phyloP scores from a whole-genome alignment of 1,139 yeast species.

The Geotrichum citri-aurantii region DNA sequence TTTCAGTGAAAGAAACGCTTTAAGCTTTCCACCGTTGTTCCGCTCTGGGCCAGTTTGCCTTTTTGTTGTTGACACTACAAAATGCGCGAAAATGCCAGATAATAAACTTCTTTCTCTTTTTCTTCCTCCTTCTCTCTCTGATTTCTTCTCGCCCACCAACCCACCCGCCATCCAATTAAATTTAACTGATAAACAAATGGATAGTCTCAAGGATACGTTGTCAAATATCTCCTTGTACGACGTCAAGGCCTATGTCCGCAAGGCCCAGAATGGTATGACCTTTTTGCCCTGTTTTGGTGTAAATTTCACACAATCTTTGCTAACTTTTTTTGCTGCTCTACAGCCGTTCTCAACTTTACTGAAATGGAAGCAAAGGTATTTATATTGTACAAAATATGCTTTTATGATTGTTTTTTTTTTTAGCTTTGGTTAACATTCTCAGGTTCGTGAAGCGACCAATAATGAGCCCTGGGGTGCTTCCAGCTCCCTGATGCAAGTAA shows the following conservation, averaged over 20 bases:
- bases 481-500: conserved; percentile 67
- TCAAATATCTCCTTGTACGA: conserved; percentile 85
- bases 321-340: conserved; percentile 24
- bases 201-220: conserved; percentile 62
- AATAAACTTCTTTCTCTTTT: not conserved
- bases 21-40: not conserved
- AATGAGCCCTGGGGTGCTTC: conserved; percentile 99
- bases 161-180: not conserved
- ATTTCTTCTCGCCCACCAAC: not conserved
- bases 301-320: conserved; percentile 4
- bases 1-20: not conserved
- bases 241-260: conserved; percentile 94
- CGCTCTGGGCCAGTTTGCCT: not conserved
- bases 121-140: not conserved
- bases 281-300: not conserved
- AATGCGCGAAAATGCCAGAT: not conserved
- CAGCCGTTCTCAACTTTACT: conserved; percentile 80
- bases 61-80: not conserved
- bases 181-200: conserved; percentile 41
- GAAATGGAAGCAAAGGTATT: conserved; percentile 89
- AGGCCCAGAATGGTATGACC: conserved; percentile 77
- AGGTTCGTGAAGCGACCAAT: conserved; percentile 84
- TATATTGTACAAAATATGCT: not conserved
- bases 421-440: not conserved
- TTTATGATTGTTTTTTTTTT: not conserved